A percentile compares a stretch with the other conserved stretches of the same genome.
Evolutionary conservation across 495 filamentous ascomycete genomes (phyloP).

Genomic region (Cairneyella variabilis): DNA sequence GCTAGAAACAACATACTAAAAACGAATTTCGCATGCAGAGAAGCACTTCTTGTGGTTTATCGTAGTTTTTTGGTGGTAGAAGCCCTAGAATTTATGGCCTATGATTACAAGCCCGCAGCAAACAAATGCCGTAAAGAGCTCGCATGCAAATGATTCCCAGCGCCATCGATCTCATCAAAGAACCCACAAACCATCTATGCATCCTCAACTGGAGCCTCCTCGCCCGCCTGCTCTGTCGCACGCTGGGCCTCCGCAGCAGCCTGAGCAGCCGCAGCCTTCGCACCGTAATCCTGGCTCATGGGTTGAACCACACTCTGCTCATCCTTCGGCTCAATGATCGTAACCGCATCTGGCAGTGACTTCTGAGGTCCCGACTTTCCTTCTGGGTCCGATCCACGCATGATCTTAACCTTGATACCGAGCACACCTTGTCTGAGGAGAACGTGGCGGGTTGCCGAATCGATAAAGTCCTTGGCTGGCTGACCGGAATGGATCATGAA

Average conservation of each 20-base stretch:
- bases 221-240: conserved; percentile 63
- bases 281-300: conserved; percentile 95
- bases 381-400: conserved; percentile 99
- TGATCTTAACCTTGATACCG: conserved; percentile 99
- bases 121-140: conserved; percentile 18
- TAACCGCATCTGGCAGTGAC: conserved; percentile 95
- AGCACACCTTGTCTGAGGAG: conserved; percentile 99
- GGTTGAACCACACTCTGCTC: conserved; percentile 91
- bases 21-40: background rate
- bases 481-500: conserved; percentile 99
- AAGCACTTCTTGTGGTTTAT: background rate
- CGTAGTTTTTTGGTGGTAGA: conserved; percentile 8
- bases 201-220: conserved; percentile 49
- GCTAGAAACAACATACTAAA: no score
- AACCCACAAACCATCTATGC: conserved; percentile 33
- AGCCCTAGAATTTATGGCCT: conserved; percentile 21
- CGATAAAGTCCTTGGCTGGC: conserved; percentile 99
- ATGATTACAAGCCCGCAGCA: conserved; percentile 26
- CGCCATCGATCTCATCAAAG: conserved; percentile 23
- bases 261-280: conserved; percentile 87
- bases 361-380: conserved; percentile 97
- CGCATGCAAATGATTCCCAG: conserved; percentile 25
- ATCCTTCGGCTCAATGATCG: conserved; percentile 99
- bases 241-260: conserved; percentile 57
- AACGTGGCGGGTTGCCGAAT: conserved; percentile 95